Percentiles rank a stretch among this genome's conserved stretches.
These are phyloP conservation scores for Triadica sebifera DNA, from an alignment of 345 rosid genomes.

Conservation along the genomic window DNA sequence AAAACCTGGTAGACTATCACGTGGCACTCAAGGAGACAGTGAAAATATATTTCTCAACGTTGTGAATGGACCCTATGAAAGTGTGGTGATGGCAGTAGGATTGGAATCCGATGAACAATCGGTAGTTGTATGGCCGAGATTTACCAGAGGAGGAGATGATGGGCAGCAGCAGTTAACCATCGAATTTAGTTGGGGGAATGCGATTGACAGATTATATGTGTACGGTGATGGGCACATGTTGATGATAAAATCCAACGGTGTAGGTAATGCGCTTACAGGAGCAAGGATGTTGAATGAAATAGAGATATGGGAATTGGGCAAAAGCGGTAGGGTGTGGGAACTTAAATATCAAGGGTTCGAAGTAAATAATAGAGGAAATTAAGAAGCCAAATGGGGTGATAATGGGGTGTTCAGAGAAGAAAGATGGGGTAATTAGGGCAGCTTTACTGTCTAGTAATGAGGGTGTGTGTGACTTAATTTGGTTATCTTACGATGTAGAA, in stretches of 20 bases:
- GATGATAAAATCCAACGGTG: slow-evolving; percentile 37
- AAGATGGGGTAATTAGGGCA: slow-evolving; percentile 43
- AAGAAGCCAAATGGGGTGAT: slow-evolving; percentile 49
- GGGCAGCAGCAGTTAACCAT: slow-evolving; percentile 15
- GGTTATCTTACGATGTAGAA: slow-evolving; percentile 48
- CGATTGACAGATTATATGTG: slow-evolving; percentile 36
- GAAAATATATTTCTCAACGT: slow-evolving; percentile 44
- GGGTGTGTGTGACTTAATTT: slow-evolving; percentile 58
- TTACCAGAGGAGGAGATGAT: slow-evolving; percentile 11
- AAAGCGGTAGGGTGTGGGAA: slow-evolving; percentile 43
- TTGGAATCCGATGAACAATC: slow-evolving; percentile 19
- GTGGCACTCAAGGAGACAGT: neutral
- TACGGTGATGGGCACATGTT: slow-evolving; percentile 66
- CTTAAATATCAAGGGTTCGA: slow-evolving; percentile 43
- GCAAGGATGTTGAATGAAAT: slow-evolving; percentile 32
- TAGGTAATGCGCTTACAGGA: slow-evolving; percentile 5
- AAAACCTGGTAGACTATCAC: slow-evolving; percentile 3
- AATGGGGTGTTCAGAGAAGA: slow-evolving; percentile 68
- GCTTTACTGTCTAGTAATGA: slow-evolving; percentile 54
- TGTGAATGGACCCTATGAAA: slow-evolving; percentile 45
- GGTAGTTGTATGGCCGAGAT: slow-evolving; percentile 42
- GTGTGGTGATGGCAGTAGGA: slow-evolving; percentile 38
- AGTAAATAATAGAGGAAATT: slow-evolving; percentile 33
- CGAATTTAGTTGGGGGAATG: slow-evolving; percentile 23
- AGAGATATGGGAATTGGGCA: slow-evolving; percentile 51